A percentile compares a stretch with the other conserved stretches of the same genome.
Evolutionary conservation across 148 eudicot species (phyloP).

Genomic region (Polygonum maritimum): DNA sequence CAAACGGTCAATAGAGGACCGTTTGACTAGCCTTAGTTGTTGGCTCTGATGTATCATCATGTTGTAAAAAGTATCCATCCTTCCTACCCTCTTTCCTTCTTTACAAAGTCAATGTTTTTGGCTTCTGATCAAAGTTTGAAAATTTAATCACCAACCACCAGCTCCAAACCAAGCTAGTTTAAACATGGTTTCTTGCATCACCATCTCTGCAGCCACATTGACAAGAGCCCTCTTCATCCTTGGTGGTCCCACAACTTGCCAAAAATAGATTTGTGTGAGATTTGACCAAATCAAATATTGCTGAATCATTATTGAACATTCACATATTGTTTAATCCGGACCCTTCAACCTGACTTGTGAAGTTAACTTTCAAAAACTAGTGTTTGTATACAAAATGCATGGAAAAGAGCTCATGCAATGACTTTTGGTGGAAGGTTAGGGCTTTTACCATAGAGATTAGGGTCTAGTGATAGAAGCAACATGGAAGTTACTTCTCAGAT

Average conservation of each 20-base stretch:
- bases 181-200: not conserved
- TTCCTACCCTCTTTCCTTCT: conserved; percentile 4
- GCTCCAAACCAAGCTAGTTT: not conserved
- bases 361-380: not conserved
- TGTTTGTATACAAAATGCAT: not conserved
- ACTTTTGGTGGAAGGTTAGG: no score
- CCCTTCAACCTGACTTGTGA: not conserved
- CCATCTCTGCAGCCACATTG: not conserved
- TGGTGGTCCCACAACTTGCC: not conserved
- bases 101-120: not conserved
- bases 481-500: not conserved
- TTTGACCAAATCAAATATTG: not conserved
- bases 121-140: conserved; percentile 1
- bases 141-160: not conserved
- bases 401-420: not conserved
- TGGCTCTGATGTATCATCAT: not conserved
- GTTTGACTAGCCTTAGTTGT: not conserved
- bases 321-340: no score
- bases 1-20: not conserved
- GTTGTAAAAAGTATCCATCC: not conserved
- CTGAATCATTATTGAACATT: not conserved
- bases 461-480: not conserved
- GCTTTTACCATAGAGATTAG: no score
- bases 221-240: not conserved
- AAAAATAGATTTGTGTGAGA: not conserved